Base-by-base conservation (phyloP, 345 rosid genomes). In the Citrus inodora region DNA sequence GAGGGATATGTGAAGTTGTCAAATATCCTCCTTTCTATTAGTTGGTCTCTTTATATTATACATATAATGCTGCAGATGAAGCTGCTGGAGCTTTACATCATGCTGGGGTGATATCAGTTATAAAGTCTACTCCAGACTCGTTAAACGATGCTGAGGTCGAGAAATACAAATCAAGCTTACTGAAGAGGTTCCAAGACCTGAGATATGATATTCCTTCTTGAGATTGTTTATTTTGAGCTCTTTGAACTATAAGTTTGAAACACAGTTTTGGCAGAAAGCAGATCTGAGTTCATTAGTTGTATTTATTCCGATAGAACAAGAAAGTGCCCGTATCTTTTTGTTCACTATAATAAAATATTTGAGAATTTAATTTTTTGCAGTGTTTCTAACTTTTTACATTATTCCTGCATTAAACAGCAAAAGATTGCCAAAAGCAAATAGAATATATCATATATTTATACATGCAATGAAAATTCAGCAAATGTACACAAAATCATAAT, bases 181-280 rank as follows among this genome's bases (percentile, higher is more conserved):
- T 94, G 38, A 87, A 89, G 84, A 89, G 90, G 78, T 90, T 92
- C 78, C 87, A 84, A 84, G 94, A 92, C 37, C 71, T 84, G 78
- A 84, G 75, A 82, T 76, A 74, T 16, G 79, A 83, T 13, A 53
- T 79, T 56, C 76, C 79, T 56, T 78, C 88, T 60, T 78, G 75
- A 78, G 62, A 73, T 56, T 59, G 21, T 66, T 11, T 70, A n/a
- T 62, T 32, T 13, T 35, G 17, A 27, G 9, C 70, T 78, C 25
- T 24, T 48, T 63, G 5, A 40, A 48, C 46, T 70, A 19, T 9
- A 22, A 42, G 22, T 46, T 13, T 46, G 62, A 60, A 40, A 61
- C 24, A 70, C 32, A 60, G 48, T 70, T 70, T 64, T 9, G 64
- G 35, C 21, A 16, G 21, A 70, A 60, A 70, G 35, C 56, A 58